Evolutionary conservation across 768 basidiomycete species (phyloP), one percentile per base, ranked within the genome.

Genomic region (Pleurotus ostreatus): DNA sequence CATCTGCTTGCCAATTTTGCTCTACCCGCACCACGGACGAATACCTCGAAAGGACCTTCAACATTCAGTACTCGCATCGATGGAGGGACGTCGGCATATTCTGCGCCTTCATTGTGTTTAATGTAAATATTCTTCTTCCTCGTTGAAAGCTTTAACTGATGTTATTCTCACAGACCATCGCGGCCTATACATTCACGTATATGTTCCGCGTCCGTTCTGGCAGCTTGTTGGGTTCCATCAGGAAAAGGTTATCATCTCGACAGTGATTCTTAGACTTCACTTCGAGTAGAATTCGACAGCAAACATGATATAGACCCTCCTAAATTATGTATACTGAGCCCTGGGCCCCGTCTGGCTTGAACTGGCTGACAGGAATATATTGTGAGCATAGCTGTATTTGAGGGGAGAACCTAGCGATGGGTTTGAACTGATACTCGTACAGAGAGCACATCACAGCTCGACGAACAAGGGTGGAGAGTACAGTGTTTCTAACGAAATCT

Each of bases 61-160:
- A 82, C 58, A 84, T 88, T 26, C 70, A 70, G 56, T 89, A 86
- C 59, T 58, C 63, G 5, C 68, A 82, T 49, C 71, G 70, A 20
- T 85, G 82, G 83, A 69, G 82, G 38, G 71, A 85, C 65, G 68
- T 82, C 47, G 82, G 83, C 2, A 61, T 86, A 45, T 62, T 85
- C 58, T 70, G 74, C 57, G 81, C 64, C 0, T 82, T 71, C 61
- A 74, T 75, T 16, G 57, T 66, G 1, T 78, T 83, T 62, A 84
- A 85, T 46, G 78, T 81, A 55, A 64, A 79, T 70, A 6, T 22
- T 34, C 38, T 62, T 59, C 11, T 46, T 45, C n/a, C 12, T 37
- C 49, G 39, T 52, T 51, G 8, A 40, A 4, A 43, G 60, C 46
- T 25, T 51, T 40, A 15, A 41, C 40, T 55, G 46, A 40, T 48